phyloP scores from a whole-genome alignment of 1,139 yeast genomes.

The Taphrina pruni region DNA sequence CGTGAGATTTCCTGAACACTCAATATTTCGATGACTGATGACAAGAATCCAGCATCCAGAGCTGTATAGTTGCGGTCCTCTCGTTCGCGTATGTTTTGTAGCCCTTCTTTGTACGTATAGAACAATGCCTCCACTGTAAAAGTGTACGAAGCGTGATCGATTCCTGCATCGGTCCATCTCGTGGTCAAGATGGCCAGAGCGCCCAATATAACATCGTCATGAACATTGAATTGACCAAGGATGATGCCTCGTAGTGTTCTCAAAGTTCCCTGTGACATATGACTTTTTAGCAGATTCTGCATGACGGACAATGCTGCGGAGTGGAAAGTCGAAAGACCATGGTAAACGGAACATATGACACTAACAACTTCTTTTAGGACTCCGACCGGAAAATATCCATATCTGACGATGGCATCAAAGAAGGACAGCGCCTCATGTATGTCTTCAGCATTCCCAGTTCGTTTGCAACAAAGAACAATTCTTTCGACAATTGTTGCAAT shows the following conservation, averaged over 20 bases:
- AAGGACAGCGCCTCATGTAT: slow-evolving; percentile 57
- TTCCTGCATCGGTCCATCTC: slow-evolving; percentile 8
- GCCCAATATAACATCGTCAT: slow-evolving; percentile 37
- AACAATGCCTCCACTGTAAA: slow-evolving; percentile 21
- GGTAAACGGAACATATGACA: slow-evolving; percentile 60
- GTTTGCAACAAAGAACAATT: slow-evolving; percentile 56
- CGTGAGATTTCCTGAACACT: background rate
- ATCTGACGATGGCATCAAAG: slow-evolving; percentile 58
- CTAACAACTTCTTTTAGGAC: slow-evolving; percentile 55
- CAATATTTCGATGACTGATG: slow-evolving; percentile 16
- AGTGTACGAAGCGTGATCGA: slow-evolving; percentile 14
- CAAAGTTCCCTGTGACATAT: slow-evolving; percentile 50
- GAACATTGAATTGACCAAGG: slow-evolving; percentile 27
- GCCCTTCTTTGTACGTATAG: slow-evolving; percentile 16
- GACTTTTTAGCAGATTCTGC: slow-evolving; percentile 53
- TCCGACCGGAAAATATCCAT: slow-evolving; percentile 59
- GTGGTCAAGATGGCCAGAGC: slow-evolving; percentile 28
- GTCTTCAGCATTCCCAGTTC: slow-evolving; percentile 56
- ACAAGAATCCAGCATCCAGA: slow-evolving; percentile 29
- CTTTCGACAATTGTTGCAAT: slow-evolving; percentile 53
- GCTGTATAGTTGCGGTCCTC: slow-evolving; percentile 21
- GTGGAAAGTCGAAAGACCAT: slow-evolving; percentile 54
- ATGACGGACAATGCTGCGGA: slow-evolving; percentile 56
- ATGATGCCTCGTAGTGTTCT: slow-evolving; percentile 36
- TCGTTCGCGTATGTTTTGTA: background rate